Percentiles rank a stretch among this genome's conserved stretches.
phyloP scores from a whole-genome alignment of 805 yeast species.

The Scheffersomyces lignosus region DNA sequence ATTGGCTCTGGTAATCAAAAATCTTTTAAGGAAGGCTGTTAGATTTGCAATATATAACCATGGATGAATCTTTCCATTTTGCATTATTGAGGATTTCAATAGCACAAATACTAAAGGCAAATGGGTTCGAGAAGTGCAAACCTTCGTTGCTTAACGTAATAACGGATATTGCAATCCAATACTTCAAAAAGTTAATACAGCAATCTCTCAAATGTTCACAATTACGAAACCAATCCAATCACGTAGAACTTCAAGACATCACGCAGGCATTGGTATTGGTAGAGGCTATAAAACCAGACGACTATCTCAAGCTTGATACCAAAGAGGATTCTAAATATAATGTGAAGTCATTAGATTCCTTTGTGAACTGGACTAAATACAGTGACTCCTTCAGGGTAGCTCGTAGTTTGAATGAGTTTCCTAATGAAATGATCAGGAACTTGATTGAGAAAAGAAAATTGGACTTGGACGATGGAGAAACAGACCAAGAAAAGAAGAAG shows the following conservation, averaged over 20 bases:
- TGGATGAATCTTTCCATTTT: slow-evolving; percentile 43
- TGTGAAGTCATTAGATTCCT: slow-evolving; percentile 38
- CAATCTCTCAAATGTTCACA: slow-evolving; percentile 53
- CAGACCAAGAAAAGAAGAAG: slow-evolving; percentile 34
- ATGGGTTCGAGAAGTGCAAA: slow-evolving; percentile 80
- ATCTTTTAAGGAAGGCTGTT: too few species aligned
- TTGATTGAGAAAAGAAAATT: slow-evolving; percentile 40
- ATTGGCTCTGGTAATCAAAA: too few species aligned
- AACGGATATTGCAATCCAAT: slow-evolving; percentile 74
- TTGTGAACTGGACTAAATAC: slow-evolving; percentile 34
- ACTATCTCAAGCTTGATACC: slow-evolving; percentile 48
- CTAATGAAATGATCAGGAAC: slow-evolving; percentile 27
- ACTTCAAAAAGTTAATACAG: slow-evolving; percentile 52
- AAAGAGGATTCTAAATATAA: slow-evolving; percentile 23
- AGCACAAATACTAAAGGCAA: slow-evolving; percentile 65
- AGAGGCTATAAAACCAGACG: slow-evolving; percentile 62
- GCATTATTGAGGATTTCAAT: slow-evolving; percentile 38
- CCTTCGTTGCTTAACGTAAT: slow-evolving; percentile 70
- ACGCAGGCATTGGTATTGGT: slow-evolving; percentile 66
- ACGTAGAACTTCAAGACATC: slow-evolving; percentile 62
- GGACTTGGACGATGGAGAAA: slow-evolving; percentile 33
- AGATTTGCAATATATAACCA: too few species aligned
- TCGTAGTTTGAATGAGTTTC: slow-evolving; percentile 29
- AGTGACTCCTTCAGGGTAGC: slow-evolving; percentile 26
- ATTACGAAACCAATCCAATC: slow-evolving; percentile 36